A percentile compares a stretch with the other conserved stretches of the same genome.
Evolutionary conservation across 768 basidiomycete genomes (phyloP).

Genomic region (Cyclocybe aegerita): DNA sequence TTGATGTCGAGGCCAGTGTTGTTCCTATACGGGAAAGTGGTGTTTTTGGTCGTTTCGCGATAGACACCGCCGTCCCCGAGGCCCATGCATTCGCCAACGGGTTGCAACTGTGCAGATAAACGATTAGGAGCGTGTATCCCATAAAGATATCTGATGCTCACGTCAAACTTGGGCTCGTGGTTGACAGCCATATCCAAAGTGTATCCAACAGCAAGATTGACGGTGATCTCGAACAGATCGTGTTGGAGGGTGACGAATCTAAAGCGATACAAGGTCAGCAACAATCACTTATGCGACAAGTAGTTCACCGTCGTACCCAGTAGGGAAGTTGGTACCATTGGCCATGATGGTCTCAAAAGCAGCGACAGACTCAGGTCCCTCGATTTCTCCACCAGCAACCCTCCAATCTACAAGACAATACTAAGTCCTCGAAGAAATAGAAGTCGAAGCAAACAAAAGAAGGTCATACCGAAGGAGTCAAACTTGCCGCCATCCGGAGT

Average conservation of each 20-base stretch:
- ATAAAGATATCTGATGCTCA: conserved; percentile 28
- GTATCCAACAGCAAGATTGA: conserved; percentile 89
- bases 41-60: conserved; percentile 78
- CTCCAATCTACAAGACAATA: conserved; percentile 65
- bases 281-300: neutral
- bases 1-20: conserved; percentile 37
- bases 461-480: conserved; percentile 63
- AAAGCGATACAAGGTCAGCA: conserved; percentile 2
- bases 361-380: conserved; percentile 60
- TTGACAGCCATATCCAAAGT: conserved; percentile 74
- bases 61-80: conserved; percentile 71
- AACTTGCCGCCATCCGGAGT: conserved; percentile 53
- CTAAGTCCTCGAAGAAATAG: conserved; percentile 38
- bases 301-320: conserved; percentile 43
- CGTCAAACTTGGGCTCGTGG: conserved; percentile 63
- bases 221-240: conserved; percentile 81
- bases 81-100: conserved; percentile 77
- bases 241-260: conserved; percentile 91
- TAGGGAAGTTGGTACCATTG: conserved; percentile 59
- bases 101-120: conserved; percentile 46
- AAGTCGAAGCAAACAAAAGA: conserved; percentile 35
- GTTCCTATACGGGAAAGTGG: conserved; percentile 57
- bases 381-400: conserved; percentile 75
- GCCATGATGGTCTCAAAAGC: conserved; percentile 75
- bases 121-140: neutral